phyloP scores from a whole-genome alignment of 306 rosid species.

The Ormosia emarginata region DNA sequence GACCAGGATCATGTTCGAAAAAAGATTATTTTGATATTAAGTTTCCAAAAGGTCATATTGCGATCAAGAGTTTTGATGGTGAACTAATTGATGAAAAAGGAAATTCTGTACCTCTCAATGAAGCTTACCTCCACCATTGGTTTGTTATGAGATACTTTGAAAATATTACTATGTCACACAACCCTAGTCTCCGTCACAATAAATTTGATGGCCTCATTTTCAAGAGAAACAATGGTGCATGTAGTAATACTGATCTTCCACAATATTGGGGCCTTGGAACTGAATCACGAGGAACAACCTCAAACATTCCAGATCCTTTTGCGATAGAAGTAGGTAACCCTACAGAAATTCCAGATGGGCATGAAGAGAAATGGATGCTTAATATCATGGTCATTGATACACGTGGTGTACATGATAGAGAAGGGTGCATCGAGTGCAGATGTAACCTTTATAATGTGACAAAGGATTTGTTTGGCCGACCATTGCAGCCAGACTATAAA shows the following conservation, averaged over 20 bases:
- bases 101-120: too few relatives aligned
- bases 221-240: background rate
- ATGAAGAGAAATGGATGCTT: background rate
- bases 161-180: too few relatives aligned
- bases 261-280: background rate
- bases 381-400: constrained; percentile 1
- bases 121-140: background rate
- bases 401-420: background rate
- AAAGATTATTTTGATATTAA: background rate
- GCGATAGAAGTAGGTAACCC: background rate
- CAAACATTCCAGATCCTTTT: background rate
- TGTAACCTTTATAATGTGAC: background rate
- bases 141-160: background rate
- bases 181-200: background rate
- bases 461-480: too few relatives aligned
- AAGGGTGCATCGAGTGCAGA: background rate
- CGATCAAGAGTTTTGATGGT: background rate
- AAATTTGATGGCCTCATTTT: background rate
- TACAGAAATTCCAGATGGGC: constrained; percentile 24
- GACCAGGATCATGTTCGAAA: background rate
- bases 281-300: background rate
- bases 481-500: too few relatives aligned
- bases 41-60: background rate
- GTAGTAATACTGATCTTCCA: background rate
- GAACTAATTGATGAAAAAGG: too few relatives aligned